These are phyloP conservation scores for Trifolium dubium DNA, from an alignment of 306 rosid genomes.

Conservation along the genomic window DNA sequence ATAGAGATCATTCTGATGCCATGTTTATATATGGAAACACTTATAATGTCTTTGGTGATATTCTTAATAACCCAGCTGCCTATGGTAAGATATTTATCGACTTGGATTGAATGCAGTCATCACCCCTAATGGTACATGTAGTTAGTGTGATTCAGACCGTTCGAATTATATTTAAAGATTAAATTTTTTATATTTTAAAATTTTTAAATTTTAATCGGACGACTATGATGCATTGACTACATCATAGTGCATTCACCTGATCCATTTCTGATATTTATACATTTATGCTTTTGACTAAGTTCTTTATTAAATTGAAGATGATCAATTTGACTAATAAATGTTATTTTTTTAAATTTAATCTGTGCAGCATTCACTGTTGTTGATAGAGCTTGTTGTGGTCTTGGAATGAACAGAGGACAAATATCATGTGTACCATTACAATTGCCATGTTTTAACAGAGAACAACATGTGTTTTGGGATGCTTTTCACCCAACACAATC, in stretches of 20 bases:
- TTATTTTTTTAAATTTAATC: background rate
- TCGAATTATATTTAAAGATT: too few relatives aligned
- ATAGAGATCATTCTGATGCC: slow-evolving; percentile 53
- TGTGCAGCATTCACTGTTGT: slow-evolving; percentile 66
- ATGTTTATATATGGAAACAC: slow-evolving; percentile 63
- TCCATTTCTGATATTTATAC: too few relatives aligned
- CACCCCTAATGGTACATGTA: too few relatives aligned
- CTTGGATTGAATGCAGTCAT: too few relatives aligned
- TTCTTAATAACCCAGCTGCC: slow-evolving; percentile 66
- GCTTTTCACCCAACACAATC: slow-evolving; percentile 82
- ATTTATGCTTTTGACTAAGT: too few relatives aligned
- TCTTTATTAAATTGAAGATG: background rate
- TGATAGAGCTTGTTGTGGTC: slow-evolving; percentile 81
- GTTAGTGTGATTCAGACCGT: too few relatives aligned
- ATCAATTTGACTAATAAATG: background rate
- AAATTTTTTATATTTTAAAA: too few relatives aligned
- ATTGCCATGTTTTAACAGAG: slow-evolving; percentile 61
- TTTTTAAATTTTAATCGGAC: too few relatives aligned
- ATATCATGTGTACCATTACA: slow-evolving; percentile 67
- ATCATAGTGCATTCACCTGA: too few relatives aligned
- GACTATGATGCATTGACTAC: too few relatives aligned
- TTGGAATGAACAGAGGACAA: slow-evolving; percentile 59
- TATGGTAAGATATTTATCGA: slow-evolving; percentile 53
- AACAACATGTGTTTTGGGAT: slow-evolving; percentile 73
- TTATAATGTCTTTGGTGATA: slow-evolving; percentile 64